phyloP scores from a whole-genome alignment of 163 green algal genomes.

The Scenedesmus sp. region DNA sequence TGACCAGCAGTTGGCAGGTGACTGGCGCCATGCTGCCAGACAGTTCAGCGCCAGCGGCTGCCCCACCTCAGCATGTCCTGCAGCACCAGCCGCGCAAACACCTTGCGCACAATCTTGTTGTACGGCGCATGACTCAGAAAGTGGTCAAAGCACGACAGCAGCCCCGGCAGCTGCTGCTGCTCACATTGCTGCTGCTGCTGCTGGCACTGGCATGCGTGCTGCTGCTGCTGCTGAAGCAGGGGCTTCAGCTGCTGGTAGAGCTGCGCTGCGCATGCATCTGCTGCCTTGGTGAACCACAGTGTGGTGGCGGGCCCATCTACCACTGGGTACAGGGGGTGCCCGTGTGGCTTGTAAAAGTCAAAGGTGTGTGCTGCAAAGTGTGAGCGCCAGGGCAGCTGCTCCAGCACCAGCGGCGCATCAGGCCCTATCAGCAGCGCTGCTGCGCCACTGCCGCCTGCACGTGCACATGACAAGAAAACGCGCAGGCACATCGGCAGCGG shows the following conservation, averaged over 20 bases:
- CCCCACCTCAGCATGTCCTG: slow-evolving; percentile 59
- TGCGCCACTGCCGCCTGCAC: slow-evolving; percentile 64
- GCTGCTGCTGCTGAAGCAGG: slow-evolving; percentile 27
- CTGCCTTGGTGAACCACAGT: slow-evolving; percentile 56
- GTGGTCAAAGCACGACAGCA: slow-evolving; percentile 66
- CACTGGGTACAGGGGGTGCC: slow-evolving; percentile 71
- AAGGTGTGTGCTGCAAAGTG: slow-evolving; percentile 77
- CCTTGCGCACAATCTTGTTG: slow-evolving; percentile 90
- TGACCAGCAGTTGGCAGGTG: too few species aligned
- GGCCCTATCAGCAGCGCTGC: slow-evolving; percentile 72
- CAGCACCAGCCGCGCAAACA: slow-evolving; percentile 75
- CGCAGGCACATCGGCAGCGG: background rate
- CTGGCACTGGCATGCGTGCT: background rate
- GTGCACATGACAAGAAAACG: slow-evolving; percentile 43
- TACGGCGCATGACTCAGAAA: slow-evolving; percentile 85
- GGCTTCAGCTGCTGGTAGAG: slow-evolving; percentile 19
- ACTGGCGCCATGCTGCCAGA: too few species aligned
- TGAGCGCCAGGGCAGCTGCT: slow-evolving; percentile 65
- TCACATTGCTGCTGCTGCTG: slow-evolving; percentile 32
- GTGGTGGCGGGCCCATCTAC: slow-evolving; percentile 65
- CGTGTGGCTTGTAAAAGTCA: slow-evolving; percentile 92
- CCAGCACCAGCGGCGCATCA: slow-evolving; percentile 81
- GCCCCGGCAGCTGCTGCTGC: slow-evolving; percentile 23
- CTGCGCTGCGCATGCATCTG: slow-evolving; percentile 44
- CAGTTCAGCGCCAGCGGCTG: background rate